Evolutionary conservation across 768 basidiomycete species (phyloP).

Genomic region (Cystobasidium ongulense): DNA sequence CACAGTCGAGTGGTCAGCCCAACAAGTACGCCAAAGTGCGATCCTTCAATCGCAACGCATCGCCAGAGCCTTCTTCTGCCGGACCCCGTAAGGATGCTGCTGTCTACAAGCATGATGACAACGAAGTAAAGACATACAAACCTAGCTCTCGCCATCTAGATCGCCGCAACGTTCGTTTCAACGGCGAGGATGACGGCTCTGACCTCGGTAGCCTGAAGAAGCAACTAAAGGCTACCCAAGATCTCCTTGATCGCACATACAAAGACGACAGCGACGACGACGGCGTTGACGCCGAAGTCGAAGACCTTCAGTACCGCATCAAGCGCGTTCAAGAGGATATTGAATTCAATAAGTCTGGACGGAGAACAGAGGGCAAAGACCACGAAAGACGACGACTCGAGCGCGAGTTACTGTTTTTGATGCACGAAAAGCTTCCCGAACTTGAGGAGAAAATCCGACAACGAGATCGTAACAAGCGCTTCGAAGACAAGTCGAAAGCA

Average conservation of each 20-base stretch:
- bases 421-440: constrained; percentile 86
- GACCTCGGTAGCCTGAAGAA: constrained; percentile 83
- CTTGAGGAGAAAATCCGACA: constrained; percentile 76
- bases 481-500: constrained; percentile 69
- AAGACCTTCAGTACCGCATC: constrained; percentile 74
- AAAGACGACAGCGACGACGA: constrained; percentile 77
- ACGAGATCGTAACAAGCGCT: constrained; percentile 63
- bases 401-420: constrained; percentile 69
- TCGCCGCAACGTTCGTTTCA: constrained; percentile 64
- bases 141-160: constrained; percentile 75
- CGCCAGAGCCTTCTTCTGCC: constrained; percentile 30
- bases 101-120: constrained; percentile 73
- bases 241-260: constrained; percentile 65
- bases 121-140: constrained; percentile 64
- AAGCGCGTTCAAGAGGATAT: constrained; percentile 82
- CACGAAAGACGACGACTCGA: constrained; percentile 79
- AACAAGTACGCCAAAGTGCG: constrained; percentile 59
- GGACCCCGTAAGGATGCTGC: constrained; percentile 62
- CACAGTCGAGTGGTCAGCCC: constrained; percentile 45
- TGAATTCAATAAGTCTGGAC: constrained; percentile 66
- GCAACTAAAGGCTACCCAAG: constrained; percentile 66
- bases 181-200: constrained; percentile 57
- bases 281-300: constrained; percentile 78
- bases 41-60: constrained; percentile 51
- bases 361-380: constrained; percentile 63